phyloP scores from a whole-genome alignment of 2,329 filamentous ascomycete genomes.

The Periconia digitata region DNA sequence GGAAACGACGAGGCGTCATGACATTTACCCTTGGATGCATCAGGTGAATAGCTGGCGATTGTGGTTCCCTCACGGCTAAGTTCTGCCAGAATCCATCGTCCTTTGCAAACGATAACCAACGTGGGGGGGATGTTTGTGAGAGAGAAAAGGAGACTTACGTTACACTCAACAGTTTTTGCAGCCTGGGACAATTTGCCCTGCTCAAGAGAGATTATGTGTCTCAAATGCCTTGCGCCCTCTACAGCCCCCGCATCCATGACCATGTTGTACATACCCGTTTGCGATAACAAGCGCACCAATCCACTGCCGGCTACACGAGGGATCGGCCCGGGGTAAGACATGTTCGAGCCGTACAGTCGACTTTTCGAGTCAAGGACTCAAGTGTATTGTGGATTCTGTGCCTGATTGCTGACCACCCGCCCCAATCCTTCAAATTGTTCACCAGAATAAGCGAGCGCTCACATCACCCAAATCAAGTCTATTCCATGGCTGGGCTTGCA shows the following conservation, averaged over 20 bases:
- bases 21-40: not conserved
- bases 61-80: no score
- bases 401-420: not conserved
- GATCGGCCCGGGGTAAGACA: not conserved
- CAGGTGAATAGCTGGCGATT: no score
- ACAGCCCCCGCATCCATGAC: not conserved
- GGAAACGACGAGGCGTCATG: not conserved
- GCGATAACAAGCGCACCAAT: not conserved
- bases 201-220: not conserved
- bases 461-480: not conserved
- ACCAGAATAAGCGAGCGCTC: not conserved
- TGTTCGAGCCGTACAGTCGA: no score
- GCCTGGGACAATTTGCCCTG: not conserved
- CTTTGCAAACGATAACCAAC: no score
- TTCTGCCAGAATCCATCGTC: no score
- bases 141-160: no score
- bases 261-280: not conserved
- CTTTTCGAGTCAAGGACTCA: no score
- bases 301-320: not conserved
- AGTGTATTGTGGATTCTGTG: no score
- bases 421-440: not conserved
- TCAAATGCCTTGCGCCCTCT: not conserved
- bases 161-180: no score
- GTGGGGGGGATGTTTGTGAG: no score
- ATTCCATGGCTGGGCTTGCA: no score